phyloP scores from a whole-genome alignment of 495 filamentous ascomycete genomes.

The Chaetomidium leptoderma region DNA sequence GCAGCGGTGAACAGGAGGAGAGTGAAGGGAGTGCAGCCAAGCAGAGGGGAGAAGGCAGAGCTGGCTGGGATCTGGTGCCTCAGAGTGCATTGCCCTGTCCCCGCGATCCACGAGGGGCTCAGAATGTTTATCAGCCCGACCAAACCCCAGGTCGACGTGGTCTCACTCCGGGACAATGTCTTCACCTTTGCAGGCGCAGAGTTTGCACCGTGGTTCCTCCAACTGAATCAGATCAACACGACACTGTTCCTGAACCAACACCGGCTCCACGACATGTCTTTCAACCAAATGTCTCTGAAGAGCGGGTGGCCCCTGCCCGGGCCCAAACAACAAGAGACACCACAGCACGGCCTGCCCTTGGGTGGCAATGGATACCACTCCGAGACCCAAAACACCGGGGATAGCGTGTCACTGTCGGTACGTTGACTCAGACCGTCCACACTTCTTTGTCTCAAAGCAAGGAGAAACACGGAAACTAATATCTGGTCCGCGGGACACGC shows the following conservation, averaged over 20 bases:
- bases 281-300: conserved; percentile 8
- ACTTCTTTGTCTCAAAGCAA: conserved; percentile 8
- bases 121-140: conserved; percentile 23
- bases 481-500: background rate
- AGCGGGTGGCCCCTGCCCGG: background rate
- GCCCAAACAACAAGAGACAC: background rate
- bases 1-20: conserved; percentile 12
- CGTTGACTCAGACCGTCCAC: background rate
- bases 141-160: conserved; percentile 9
- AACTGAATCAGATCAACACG: conserved; percentile 13
- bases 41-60: background rate
- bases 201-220: background rate
- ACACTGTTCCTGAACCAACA: conserved; percentile 4
- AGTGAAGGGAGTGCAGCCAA: conserved; percentile 1
- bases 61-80: background rate
- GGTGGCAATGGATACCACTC: background rate
- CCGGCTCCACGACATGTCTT: conserved; percentile 15
- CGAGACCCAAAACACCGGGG: background rate
- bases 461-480: background rate
- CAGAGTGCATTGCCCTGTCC: background rate
- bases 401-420: background rate
- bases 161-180: conserved; percentile 6
- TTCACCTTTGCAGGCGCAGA: conserved; percentile 3
- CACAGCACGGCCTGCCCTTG: background rate
- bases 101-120: background rate